Evolutionary conservation across 108 stramenopile species (phyloP), one percentile per base, ranked within the genome.

Genomic region (Stephanodiscus triporus): DNA sequence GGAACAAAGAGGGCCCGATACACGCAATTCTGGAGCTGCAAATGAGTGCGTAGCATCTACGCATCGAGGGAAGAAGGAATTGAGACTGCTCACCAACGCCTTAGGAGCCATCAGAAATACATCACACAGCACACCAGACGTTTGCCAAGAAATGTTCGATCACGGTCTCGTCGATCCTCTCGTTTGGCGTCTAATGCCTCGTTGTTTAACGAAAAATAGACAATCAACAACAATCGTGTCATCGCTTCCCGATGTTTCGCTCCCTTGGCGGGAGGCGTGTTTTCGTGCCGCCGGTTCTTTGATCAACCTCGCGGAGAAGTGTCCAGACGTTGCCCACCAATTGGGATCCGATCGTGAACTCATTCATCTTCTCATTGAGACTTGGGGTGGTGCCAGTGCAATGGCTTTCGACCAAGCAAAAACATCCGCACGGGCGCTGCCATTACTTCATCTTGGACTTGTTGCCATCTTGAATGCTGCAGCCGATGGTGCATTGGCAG

Each of bases 291-390:
- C 82, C 26, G 78, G 79, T 2, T 81, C 85, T 8, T 54, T 86
- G 19, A 86, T 86, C 58, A 86, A 86, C 59, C 78, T 86, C 34
- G 82, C 85, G 38, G 85, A 86, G 66, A 86, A 86, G 51, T 83
- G 85, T 23, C 75, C 63, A 50, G 63, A 65, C 8, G 64, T 75
- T 11, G 85, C 85, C 16, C 22, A 37, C 17, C 63, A 75, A 43
- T 68, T 82, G 27, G 85, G 68, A 51, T 71, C 71, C 7, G 56
- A 81, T 37, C 56, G 60, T 43, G 20, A 51, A 6, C 54, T 83
- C 26, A 77, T 86, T 47, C 59, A 69, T 17, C 32, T 77, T 62
- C 79, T 86, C 13, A 73, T 86, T 27, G 82, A 86, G 55, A 64
- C 75, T 17, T 86, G 85, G 85, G 82, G 85, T 27, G 82, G 85